phyloP scores from a whole-genome alignment of 2,329 filamentous ascomycete species.

The Fusarium verticillioides region DNA sequence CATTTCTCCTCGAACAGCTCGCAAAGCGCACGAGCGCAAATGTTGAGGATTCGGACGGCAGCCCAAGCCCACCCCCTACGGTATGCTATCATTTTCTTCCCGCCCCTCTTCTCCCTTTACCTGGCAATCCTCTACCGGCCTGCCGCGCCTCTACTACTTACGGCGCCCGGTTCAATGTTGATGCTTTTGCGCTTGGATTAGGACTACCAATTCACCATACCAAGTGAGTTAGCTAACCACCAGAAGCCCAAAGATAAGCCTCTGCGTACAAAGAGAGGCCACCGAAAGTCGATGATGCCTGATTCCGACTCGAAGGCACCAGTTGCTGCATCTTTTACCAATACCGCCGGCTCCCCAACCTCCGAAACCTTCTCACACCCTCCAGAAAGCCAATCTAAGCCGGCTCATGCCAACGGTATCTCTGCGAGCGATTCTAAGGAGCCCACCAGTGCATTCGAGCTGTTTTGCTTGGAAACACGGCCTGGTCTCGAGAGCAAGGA shows the following conservation, averaged over 20 bases:
- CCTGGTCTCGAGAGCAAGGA: constrained; percentile 57
- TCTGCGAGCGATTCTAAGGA: constrained; percentile 55
- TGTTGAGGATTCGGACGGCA: constrained; percentile 82
- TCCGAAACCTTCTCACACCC: constrained; percentile 59
- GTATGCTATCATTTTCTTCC: constrained; percentile 57
- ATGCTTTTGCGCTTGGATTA: constrained; percentile 50
- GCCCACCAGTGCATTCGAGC: constrained; percentile 62
- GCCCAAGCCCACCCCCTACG: constrained; percentile 81
- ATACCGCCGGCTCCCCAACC: constrained; percentile 60
- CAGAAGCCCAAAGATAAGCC: constrained; percentile 81
- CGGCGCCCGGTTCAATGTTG: constrained; percentile 46
- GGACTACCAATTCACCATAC: constrained; percentile 48
- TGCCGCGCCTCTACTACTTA: constrained; percentile 30
- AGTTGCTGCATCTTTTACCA: constrained; percentile 57
- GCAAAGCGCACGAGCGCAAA: constrained; percentile 78
- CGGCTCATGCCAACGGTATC: constrained; percentile 53
- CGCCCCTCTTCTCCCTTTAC: constrained; percentile 9
- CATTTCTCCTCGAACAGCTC: constrained; percentile 78
- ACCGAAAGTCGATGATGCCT: constrained; percentile 68
- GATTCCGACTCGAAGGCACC: constrained; percentile 56
- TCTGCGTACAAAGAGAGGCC: constrained; percentile 77
- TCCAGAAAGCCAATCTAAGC: constrained; percentile 47
- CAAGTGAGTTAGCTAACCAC: constrained; percentile 51
- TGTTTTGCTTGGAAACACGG: constrained; percentile 64
- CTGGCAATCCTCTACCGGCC: constrained; percentile 31